These are phyloP conservation scores for Salix caprea DNA, from an alignment of 345 rosid species.

Conservation along the genomic window DNA sequence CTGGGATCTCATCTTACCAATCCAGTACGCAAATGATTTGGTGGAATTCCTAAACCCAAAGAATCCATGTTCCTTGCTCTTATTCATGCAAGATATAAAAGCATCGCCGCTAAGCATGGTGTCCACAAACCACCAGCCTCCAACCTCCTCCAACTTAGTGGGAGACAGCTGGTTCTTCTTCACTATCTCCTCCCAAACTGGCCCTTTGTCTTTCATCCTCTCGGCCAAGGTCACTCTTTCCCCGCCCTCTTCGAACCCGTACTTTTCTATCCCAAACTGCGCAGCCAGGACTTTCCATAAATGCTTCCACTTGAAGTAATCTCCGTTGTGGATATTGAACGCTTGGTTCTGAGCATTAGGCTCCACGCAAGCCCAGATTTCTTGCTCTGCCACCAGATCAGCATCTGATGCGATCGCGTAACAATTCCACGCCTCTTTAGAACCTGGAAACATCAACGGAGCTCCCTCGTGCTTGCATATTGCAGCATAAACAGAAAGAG, in stretches of 20 bases:
- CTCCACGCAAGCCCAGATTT: conserved; percentile 79
- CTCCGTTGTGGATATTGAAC: conserved; percentile 67
- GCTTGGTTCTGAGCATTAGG: conserved; percentile 55
- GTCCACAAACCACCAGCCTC: conserved; percentile 61
- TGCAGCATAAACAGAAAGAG: conserved; percentile 61
- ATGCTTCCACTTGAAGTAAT: conserved; percentile 78
- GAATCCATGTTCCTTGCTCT: conserved; percentile 78
- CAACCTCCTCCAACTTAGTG: conserved; percentile 49
- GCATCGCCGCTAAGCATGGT: conserved; percentile 11
- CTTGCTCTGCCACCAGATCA: conserved; percentile 69
- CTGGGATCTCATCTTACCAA: background rate
- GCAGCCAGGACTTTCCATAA: conserved; percentile 70
- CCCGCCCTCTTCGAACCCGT: conserved; percentile 49
- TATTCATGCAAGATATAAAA: conserved; percentile 51
- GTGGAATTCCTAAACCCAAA: conserved; percentile 63
- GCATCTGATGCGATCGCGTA: conserved; percentile 51
- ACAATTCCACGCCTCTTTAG: conserved; percentile 57
- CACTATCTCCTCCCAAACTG: conserved; percentile 76
- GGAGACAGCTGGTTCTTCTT: conserved; percentile 50
- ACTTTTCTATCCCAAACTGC: conserved; percentile 72
- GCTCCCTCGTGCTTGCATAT: conserved; percentile 64
- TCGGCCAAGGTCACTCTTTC: conserved; percentile 42
- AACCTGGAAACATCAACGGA: conserved; percentile 56
- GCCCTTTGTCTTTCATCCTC: conserved; percentile 59
- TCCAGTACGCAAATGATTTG: background rate